Evolutionary conservation across 148 eudicot genomes (phyloP), one percentile per base, ranked within the genome.

Genomic region (Persicaria tinctoria): DNA sequence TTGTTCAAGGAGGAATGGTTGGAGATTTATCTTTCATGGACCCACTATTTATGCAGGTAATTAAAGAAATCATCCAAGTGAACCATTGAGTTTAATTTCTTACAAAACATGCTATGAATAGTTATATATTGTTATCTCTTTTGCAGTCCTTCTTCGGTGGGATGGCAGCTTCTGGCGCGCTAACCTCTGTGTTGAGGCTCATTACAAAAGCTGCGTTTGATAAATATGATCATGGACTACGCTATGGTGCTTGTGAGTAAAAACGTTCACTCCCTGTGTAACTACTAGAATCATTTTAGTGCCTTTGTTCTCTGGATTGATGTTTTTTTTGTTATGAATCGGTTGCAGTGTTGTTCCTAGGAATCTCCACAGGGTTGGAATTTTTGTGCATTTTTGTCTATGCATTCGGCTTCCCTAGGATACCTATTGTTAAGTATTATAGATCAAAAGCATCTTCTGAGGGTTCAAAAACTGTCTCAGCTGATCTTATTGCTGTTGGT

Each of bases 31-130:
- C 93, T 9, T 86, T 86, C 63, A 89, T 91, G 97, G 59, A 78
- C 38, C 93, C 93, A 0, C 87, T 89, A 77, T 86, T 91, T 79
- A 64, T 89, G 47, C 97, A 91, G 78, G 93, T 89, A n/a, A n/a
- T n/a, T n/a, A 76, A 12, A 59, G 0, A 32, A 32, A 32, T 32
- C 2, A 32, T 32, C 41, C 41, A 1, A 59, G 2, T 20, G 11
- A 16, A 53, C 13, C 57, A 9, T 16, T 53, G 11, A 10, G n/a
- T 53, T 9, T 16, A 53, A 9, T 32, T 3, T 9, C 12, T 46
- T 6, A 2, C 3, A 11, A 18, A 49, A 27, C 48, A 5, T 20
- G 23, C 41, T 32, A 32, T 32, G n/a, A n/a, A n/a, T n/a, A n/a
- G n/a, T n/a, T n/a, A 63, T 5, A 63, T 13, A 20, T 45, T 41